Evolutionary conservation across 495 filamentous ascomycete species (phyloP).

Genomic region (Gamarada debralockiae): DNA sequence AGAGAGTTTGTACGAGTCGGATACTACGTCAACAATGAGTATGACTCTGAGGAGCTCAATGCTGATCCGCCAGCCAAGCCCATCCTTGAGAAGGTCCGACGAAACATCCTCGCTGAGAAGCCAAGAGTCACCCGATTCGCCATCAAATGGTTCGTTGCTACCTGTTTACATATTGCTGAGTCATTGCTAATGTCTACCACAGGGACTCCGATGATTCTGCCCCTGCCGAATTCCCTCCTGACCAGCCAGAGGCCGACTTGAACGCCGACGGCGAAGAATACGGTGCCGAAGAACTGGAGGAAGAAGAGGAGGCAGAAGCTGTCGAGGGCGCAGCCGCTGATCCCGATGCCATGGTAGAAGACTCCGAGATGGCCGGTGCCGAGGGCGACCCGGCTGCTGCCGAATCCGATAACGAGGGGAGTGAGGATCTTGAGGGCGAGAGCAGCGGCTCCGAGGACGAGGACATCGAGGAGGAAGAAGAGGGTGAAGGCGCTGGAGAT

Average conservation of each 20-base stretch:
- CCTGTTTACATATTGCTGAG: not conserved
- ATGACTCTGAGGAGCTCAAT: slow-evolving; percentile 83
- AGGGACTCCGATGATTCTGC: slow-evolving; percentile 97
- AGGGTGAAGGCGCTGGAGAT: slow-evolving; percentile 57
- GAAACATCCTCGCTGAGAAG: slow-evolving; percentile 95
- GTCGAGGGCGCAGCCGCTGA: slow-evolving; percentile 36
- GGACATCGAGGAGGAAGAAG: slow-evolving; percentile 72
- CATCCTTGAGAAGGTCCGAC: slow-evolving; percentile 82
- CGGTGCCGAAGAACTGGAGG: slow-evolving; percentile 78
- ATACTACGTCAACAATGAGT: slow-evolving; percentile 99
- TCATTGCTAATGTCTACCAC: slow-evolving; percentile 18
- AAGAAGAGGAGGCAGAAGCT: slow-evolving; percentile 53
- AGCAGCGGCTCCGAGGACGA: slow-evolving; percentile 85
- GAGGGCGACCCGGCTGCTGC: slow-evolving; percentile 45
- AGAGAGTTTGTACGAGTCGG: slow-evolving; percentile 97
- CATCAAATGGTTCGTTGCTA: slow-evolving; percentile 87
- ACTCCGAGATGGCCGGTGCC: slow-evolving; percentile 80
- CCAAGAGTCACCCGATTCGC: slow-evolving; percentile 94
- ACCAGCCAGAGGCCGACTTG: slow-evolving; percentile 91
- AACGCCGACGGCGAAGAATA: slow-evolving; percentile 85
- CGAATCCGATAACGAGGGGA: slow-evolving; percentile 73
- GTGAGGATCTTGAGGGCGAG: slow-evolving; percentile 94
- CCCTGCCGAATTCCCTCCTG: slow-evolving; percentile 91
- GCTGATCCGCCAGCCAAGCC: slow-evolving; percentile 88
- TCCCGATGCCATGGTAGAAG: slow-evolving; percentile 49